Evolutionary conservation across 1,284 basidiomycete species (phyloP).

Genomic region (Lentinula novae-zelandiae): DNA sequence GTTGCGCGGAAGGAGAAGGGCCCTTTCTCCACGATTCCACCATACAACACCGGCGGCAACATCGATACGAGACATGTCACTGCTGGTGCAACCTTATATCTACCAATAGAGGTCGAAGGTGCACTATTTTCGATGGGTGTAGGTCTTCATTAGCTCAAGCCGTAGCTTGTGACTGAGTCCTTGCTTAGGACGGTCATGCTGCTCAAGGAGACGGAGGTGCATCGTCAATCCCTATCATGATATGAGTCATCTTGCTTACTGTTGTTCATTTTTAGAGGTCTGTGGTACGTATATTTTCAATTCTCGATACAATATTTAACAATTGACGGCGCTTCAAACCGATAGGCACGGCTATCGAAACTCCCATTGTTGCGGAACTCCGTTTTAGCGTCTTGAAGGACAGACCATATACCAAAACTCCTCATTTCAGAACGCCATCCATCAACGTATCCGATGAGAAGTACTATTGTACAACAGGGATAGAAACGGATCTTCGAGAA

Average conservation of each 20-base stretch:
- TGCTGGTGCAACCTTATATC: slow-evolving; percentile 48
- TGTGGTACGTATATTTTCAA: slow-evolving; percentile 36
- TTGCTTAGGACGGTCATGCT: slow-evolving; percentile 56
- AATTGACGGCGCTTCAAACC: not conserved
- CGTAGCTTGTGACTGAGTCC: not conserved
- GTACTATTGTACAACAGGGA: slow-evolving; percentile 57
- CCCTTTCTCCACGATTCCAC: slow-evolving; percentile 58
- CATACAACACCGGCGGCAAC: slow-evolving; percentile 59
- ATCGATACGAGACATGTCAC: slow-evolving; percentile 55
- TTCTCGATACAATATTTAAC: not conserved
- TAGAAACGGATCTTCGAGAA: slow-evolving; percentile 50
- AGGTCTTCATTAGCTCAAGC: slow-evolving; percentile 19
- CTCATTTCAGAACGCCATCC: slow-evolving; percentile 42
- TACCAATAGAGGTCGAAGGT: slow-evolving; percentile 58
- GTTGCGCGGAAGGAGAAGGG: slow-evolving; percentile 51
- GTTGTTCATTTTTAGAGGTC: slow-evolving; percentile 36
- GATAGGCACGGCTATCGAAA: slow-evolving; percentile 59
- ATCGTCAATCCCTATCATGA: slow-evolving; percentile 16
- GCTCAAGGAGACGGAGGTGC: slow-evolving; percentile 63
- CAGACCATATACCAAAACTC: slow-evolving; percentile 51
- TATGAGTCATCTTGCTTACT: slow-evolving; percentile 4
- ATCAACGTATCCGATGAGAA: slow-evolving; percentile 29
- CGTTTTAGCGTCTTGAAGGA: slow-evolving; percentile 55
- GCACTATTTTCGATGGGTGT: slow-evolving; percentile 60
- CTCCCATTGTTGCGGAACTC: slow-evolving; percentile 52